Evolutionary conservation across 345 rosid genomes (phyloP).

Genomic region (Aethionema arabicum): DNA sequence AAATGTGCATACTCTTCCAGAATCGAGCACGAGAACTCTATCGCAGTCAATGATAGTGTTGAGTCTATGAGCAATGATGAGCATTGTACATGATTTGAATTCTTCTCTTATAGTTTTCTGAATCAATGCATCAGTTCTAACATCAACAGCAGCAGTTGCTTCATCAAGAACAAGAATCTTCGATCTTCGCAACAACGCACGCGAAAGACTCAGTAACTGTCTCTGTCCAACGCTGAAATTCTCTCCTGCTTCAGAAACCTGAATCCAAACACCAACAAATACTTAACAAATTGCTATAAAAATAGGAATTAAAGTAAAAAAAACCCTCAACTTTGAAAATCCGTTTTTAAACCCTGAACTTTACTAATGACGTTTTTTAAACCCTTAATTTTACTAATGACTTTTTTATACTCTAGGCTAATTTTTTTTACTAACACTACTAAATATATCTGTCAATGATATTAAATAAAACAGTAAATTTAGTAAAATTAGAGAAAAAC

Average conservation of each 20-base stretch:
- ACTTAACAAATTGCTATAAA: background rate
- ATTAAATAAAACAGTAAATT: too few relatives aligned
- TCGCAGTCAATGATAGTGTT: constrained; percentile 82
- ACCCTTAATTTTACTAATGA: too few relatives aligned
- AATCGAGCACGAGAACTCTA: constrained; percentile 77
- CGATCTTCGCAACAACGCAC: constrained; percentile 67
- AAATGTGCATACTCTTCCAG: constrained; percentile 48
- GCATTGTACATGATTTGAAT: constrained; percentile 69
- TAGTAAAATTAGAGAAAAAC: too few relatives aligned
- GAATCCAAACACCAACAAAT: constrained; percentile 24
- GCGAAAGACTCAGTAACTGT: constrained; percentile 79
- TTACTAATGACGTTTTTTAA: too few relatives aligned
- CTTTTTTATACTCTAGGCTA: too few relatives aligned
- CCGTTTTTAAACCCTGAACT: too few relatives aligned
- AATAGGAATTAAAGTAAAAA: too few relatives aligned
- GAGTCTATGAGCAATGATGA: constrained; percentile 85
- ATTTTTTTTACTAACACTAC: too few relatives aligned
- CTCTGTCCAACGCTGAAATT: constrained; percentile 97
- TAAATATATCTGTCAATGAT: too few relatives aligned
- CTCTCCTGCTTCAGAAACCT: constrained; percentile 86
- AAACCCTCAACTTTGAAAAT: too few relatives aligned
- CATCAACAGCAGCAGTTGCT: constrained; percentile 89
- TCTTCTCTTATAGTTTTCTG: constrained; percentile 74
- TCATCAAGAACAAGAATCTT: constrained; percentile 77
- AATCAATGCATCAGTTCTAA: constrained; percentile 74